phyloP scores from a whole-genome alignment of 257 asterid genomes.

The Gentiana straminea region DNA sequence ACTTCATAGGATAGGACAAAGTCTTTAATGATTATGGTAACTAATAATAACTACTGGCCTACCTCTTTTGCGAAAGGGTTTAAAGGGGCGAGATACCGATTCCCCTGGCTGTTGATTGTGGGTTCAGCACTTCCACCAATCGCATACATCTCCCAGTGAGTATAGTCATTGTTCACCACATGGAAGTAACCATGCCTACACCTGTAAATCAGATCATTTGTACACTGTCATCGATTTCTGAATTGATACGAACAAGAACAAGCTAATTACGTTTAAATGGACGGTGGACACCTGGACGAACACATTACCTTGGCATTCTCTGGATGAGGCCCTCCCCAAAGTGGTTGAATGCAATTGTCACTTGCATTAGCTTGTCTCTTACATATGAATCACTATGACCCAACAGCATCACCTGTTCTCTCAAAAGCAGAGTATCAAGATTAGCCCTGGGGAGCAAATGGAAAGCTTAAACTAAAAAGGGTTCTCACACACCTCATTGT shows the following conservation, averaged over 20 bases:
- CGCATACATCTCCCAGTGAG: slow-evolving; percentile 98
- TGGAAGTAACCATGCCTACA: slow-evolving; percentile 92
- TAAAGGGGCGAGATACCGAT: slow-evolving; percentile 72
- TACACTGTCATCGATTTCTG: too few species aligned
- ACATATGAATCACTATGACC: slow-evolving; percentile 88
- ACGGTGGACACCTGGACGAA: too few species aligned
- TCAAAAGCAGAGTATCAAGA: not conserved
- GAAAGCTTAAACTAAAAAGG: slow-evolving; percentile 1
- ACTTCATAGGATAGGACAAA: not conserved
- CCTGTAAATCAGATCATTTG: slow-evolving; percentile 24
- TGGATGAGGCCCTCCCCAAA: slow-evolving; percentile 89
- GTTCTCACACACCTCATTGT: slow-evolving; percentile 53
- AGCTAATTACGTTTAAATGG: too few species aligned
- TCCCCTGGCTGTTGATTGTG: slow-evolving; percentile 91
- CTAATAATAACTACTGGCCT: slow-evolving; percentile 4
- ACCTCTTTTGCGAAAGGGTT: slow-evolving; percentile 85
- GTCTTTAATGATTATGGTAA: not conserved
- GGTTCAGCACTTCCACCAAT: slow-evolving; percentile 91
- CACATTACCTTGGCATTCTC: slow-evolving; percentile 86
- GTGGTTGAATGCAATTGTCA: slow-evolving; percentile 88
- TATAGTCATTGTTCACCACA: slow-evolving; percentile 93
- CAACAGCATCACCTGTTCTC: slow-evolving; percentile 67
- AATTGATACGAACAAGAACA: too few species aligned
- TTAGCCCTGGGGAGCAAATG: too few species aligned
- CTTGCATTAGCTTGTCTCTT: slow-evolving; percentile 91